Conservation (phyloP, 768 basidiomycete species). For the Hortiboletus flavorubellus region DNA sequence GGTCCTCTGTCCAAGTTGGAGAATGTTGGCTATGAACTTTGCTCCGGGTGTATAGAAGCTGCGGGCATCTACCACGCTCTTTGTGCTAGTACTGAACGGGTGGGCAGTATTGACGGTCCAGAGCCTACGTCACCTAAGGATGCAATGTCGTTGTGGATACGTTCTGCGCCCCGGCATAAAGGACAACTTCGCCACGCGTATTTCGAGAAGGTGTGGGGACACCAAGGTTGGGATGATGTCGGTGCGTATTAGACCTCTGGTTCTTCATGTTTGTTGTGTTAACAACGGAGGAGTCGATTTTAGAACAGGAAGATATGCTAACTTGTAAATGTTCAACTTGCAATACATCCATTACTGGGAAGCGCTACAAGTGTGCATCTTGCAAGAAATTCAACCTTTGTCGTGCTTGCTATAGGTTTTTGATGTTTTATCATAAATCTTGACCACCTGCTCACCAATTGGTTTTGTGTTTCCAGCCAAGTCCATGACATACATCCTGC, state of each 20-base stretch:
- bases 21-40: conserved; percentile 74
- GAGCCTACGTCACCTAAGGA: conserved; percentile 54
- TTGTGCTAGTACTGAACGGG: conserved; percentile 42
- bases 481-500: conserved; percentile 90
- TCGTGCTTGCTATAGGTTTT: conserved; percentile 74
- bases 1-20: conserved; percentile 3
- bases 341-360: conserved; percentile 50
- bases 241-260: conserved; percentile 47
- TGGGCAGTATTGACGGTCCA: conserved; percentile 17
- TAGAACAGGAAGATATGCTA: conserved; percentile 69
- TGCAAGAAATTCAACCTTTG: conserved; percentile 82
- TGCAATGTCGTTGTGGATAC: conserved; percentile 54
- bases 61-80: conserved; percentile 79
- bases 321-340: conserved; percentile 82
- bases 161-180: conserved; percentile 67
- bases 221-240: conserved; percentile 82
- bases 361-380: conserved; percentile 81
- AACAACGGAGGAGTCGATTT: conserved; percentile 20
- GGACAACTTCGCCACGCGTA: conserved; percentile 83
- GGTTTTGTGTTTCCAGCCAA: conserved; percentile 45
- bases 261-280: background rate
- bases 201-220: conserved; percentile 82
- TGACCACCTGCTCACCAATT: background rate
- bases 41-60: conserved; percentile 71
- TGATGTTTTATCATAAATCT: conserved; percentile 9